Evolutionary conservation across 805 yeast genomes (phyloP).

Genomic region (Hanseniaspora lindneri): DNA sequence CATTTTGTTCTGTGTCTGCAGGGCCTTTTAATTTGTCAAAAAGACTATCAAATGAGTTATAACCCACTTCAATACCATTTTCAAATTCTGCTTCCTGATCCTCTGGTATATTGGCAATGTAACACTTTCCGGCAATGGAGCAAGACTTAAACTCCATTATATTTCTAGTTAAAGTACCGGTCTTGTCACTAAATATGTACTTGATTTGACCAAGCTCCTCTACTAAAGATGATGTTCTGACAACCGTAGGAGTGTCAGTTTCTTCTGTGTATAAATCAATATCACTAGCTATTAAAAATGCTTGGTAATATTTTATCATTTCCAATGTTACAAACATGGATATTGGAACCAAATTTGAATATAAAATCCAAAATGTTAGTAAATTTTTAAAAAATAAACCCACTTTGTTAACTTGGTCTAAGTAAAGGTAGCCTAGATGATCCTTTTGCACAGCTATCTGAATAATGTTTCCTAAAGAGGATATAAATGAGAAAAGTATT

Average conservation of each 20-base stretch:
- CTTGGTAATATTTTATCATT: slow-evolving; percentile 89
- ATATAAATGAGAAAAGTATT: slow-evolving; percentile 61
- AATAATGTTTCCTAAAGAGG: slow-evolving; percentile 79
- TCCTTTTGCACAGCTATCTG: slow-evolving; percentile 41
- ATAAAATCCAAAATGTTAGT: slow-evolving; percentile 89
- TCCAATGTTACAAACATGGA: slow-evolving; percentile 94
- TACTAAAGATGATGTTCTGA: slow-evolving; percentile 86
- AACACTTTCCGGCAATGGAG: slow-evolving; percentile 83
- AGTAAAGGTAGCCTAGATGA: slow-evolving; percentile 49
- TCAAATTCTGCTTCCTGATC: slow-evolving; percentile 60
- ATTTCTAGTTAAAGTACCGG: slow-evolving; percentile 92
- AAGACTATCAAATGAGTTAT: slow-evolving; percentile 56
- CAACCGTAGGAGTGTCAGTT: slow-evolving; percentile 88
- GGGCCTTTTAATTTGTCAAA: slow-evolving; percentile 35
- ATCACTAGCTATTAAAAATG: slow-evolving; percentile 84
- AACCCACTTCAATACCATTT: slow-evolving; percentile 78
- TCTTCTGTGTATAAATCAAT: slow-evolving; percentile 81
- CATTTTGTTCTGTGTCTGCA: slow-evolving; percentile 35
- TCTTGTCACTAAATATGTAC: slow-evolving; percentile 90
- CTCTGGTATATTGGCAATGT: slow-evolving; percentile 81
- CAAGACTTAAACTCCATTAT: slow-evolving; percentile 94
- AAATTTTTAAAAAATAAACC: slow-evolving; percentile 73
- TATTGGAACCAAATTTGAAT: slow-evolving; percentile 94
- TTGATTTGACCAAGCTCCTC: slow-evolving; percentile 97
- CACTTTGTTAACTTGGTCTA: slow-evolving; percentile 56